Conservation (phyloP, 2,329 filamentous ascomycete species). For the Colletotrichum sp. region DNA sequence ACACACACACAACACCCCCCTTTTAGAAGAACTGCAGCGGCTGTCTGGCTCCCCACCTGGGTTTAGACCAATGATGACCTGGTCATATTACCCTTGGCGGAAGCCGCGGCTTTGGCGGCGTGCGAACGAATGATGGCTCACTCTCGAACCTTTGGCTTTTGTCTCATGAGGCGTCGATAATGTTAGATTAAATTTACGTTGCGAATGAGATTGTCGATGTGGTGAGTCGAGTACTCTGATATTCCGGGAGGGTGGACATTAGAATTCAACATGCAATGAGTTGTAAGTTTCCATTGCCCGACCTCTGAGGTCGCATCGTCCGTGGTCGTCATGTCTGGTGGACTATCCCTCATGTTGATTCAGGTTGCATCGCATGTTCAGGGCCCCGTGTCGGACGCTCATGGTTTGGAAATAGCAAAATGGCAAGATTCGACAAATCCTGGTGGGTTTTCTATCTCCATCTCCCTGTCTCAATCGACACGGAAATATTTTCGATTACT, state of each 20-base stretch:
- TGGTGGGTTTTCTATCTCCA: background rate
- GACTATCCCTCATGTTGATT: background rate
- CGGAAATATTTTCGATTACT: background rate
- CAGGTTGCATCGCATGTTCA: background rate
- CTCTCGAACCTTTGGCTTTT: background rate
- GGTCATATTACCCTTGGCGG: background rate
- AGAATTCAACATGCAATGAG: rapidly evolving
- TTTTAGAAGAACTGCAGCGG: background rate
- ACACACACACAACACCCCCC: background rate
- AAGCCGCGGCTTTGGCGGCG: background rate
- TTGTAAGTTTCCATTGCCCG: rapidly evolving
- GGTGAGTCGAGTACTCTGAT: background rate
- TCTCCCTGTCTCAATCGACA: background rate
- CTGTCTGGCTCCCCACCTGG: background rate
- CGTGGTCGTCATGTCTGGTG: rapidly evolving
- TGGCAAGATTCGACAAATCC: background rate
- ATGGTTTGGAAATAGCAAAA: background rate
- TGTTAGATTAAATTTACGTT: background rate
- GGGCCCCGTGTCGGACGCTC: background rate
- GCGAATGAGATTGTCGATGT: background rate
- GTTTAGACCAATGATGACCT: background rate
- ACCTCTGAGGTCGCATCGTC: rapidly evolving
- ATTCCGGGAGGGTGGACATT: rapidly evolving
- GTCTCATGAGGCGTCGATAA: background rate
- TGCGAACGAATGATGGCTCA: background rate